Evolutionary conservation across 208 protist species (phyloP).

Genomic region (Strigomonas galati): DNA sequence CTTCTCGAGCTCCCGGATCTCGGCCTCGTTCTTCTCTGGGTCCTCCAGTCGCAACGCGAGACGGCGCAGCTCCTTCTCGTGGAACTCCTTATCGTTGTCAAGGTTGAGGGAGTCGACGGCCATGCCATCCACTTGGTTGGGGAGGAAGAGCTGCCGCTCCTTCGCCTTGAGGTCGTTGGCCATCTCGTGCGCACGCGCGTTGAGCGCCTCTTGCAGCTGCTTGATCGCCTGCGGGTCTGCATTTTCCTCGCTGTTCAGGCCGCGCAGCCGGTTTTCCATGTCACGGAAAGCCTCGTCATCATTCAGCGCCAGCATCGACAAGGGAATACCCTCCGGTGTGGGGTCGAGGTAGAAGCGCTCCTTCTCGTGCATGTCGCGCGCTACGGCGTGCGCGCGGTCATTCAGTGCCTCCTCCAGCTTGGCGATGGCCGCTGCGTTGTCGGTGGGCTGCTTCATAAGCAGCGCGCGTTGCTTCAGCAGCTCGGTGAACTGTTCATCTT

Average conservation of each 20-base stretch:
- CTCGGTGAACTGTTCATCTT: constrained; percentile 24
- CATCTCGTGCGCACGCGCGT: constrained; percentile 36
- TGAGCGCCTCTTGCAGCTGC: constrained; percentile 33
- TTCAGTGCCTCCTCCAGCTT: constrained; percentile 29
- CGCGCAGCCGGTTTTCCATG: constrained; percentile 43
- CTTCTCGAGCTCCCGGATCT: constrained; percentile 29
- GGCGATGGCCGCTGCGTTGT: constrained; percentile 18
- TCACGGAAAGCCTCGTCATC: constrained; percentile 35
- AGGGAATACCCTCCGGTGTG: constrained; percentile 33
- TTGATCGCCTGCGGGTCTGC: constrained; percentile 19
- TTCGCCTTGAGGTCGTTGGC: constrained; percentile 31
- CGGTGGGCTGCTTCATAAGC: constrained; percentile 18
- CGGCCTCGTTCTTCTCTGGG: constrained; percentile 26
- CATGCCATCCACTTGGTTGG: constrained; percentile 60
- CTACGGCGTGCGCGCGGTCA: constrained; percentile 37
- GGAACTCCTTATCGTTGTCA: constrained; percentile 42
- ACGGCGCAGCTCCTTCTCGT: constrained; percentile 58
- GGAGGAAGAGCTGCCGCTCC: constrained; percentile 34
- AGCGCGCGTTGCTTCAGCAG: constrained; percentile 23
- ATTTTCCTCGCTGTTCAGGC: constrained; percentile 13
- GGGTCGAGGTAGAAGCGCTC: constrained; percentile 54
- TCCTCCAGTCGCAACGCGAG: constrained; percentile 42
- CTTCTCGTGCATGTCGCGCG: constrained; percentile 39
- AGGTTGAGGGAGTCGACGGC: constrained; percentile 42
- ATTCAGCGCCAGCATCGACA: constrained; percentile 53